phyloP scores from a whole-genome alignment of 2,329 filamentous ascomycete species.

The Didymella pomorum region DNA sequence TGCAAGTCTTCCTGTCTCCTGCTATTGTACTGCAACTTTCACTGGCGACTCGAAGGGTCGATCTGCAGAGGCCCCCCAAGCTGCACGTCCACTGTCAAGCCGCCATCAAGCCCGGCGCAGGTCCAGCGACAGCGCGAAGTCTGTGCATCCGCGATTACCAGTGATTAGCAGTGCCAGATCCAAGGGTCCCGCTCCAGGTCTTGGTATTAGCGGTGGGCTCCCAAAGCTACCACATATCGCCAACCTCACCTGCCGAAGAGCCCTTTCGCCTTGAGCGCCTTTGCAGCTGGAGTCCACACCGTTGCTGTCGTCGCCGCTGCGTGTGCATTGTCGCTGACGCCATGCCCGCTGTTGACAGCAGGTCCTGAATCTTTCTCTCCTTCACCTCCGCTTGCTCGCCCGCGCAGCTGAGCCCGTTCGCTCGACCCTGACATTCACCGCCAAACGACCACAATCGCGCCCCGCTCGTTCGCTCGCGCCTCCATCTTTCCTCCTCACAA shows the following conservation, averaged over 20 bases:
- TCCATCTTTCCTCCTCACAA: constrained; percentile 8
- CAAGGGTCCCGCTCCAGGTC: constrained; percentile 11
- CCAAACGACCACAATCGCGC: constrained; percentile 10
- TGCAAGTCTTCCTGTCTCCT: neutral
- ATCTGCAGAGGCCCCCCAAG: constrained; percentile 2
- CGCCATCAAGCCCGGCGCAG: constrained; percentile 11
- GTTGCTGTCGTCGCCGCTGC: constrained; percentile 4
- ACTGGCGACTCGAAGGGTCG: neutral
- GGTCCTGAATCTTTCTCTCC: constrained; percentile 5
- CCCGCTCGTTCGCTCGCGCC: constrained; percentile 8
- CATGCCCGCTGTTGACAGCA: constrained; percentile 15
- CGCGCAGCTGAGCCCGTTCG: constrained; percentile 17
- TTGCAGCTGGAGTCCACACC: constrained; percentile 2
- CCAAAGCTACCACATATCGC: constrained; percentile 19
- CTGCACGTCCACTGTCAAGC: constrained; percentile 1
- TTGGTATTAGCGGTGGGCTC: constrained; percentile 6
- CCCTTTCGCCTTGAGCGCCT: constrained; percentile 5
- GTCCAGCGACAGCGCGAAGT: constrained; percentile 16
- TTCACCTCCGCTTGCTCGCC: constrained; percentile 8
- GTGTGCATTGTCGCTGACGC: constrained; percentile 17
- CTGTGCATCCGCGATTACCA: constrained; percentile 20
- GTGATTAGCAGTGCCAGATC: constrained; percentile 17
- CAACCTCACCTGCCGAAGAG: constrained; percentile 12
- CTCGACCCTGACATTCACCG: constrained; percentile 10
- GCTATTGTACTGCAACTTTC: neutral